phyloP scores from a whole-genome alignment of 768 basidiomycete genomes.

The Agaricus subrufescens region DNA sequence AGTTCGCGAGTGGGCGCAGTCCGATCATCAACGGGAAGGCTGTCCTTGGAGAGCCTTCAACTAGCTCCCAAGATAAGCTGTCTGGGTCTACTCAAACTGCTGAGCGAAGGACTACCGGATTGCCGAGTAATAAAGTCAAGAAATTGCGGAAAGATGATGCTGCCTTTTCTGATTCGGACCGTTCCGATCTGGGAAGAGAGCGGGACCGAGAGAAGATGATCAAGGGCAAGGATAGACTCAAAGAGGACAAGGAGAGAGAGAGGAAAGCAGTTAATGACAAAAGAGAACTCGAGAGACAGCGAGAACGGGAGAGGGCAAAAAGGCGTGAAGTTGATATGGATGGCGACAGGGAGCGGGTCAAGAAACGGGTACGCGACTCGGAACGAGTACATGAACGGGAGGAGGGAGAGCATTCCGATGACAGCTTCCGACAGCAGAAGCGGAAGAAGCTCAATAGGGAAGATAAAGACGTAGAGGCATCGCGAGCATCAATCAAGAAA shows the following conservation, averaged over 20 bases:
- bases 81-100: background rate
- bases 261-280: conserved; percentile 11
- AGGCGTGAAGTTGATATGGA: conserved; percentile 13
- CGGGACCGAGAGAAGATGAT: conserved; percentile 11
- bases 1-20: conserved; percentile 2
- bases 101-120: background rate
- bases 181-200: conserved; percentile 11
- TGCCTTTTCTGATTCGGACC: conserved; percentile 5
- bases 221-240: conserved; percentile 1
- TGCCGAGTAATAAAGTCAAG: background rate
- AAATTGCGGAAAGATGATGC: conserved; percentile 3
- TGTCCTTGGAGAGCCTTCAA: background rate
- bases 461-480: conserved; percentile 22
- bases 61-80: background rate
- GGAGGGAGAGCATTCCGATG: conserved; percentile 18
- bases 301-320: conserved; percentile 14
- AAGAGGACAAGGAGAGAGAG: conserved; percentile 14
- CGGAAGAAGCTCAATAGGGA: conserved; percentile 33
- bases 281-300: conserved; percentile 15
- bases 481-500: conserved; percentile 10
- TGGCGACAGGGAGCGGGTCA: conserved; percentile 12
- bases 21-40: conserved; percentile 7
- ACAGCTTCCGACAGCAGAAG: conserved; percentile 24
- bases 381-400: conserved; percentile 19
- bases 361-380: conserved; percentile 16